Base-by-base conservation (phyloP, 1,284 basidiomycete species). In the Sporisorium scitamineum region DNA sequence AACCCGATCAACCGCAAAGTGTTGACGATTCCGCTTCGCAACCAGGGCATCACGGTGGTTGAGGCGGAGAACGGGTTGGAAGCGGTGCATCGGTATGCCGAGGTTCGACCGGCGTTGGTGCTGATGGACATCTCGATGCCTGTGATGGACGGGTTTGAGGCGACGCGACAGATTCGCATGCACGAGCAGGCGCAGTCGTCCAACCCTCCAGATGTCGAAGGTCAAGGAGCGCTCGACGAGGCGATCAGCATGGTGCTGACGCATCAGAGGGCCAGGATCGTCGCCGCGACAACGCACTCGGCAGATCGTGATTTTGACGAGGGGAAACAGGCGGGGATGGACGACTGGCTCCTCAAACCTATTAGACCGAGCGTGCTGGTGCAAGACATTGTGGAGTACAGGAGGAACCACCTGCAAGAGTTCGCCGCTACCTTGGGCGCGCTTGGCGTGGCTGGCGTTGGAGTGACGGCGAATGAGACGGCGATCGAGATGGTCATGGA, bases 81-180 rank as follows among this genome's bases (percentile, higher is more conserved):
- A 55, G 82, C 74, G 2, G 78, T 82, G 1, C 71, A 70, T n/a
- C 29, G 37, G 4, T 84, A 78, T 41, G 55, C 55, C 10, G 27
- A 52, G 18, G n/a, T 68, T 8, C 70, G 59, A 24, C 74, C 80
- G 2, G 41, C 56, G 29, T 61, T 82, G 8, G 71, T 80, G 3
- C 70, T 84, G n/a, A 78, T 84, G 59, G 82, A 84, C 60, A 81
- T 81, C 56, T 76, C 74, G 29, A 81, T 84, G 81, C 82, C 82
- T 20, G 26, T 72, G 51, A 78, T 82, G 74, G 74, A 80, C 55
- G 80, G 82, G 1, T 76, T 80, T 37, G 70, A 72, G 22, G 81
- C 82, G 16, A 68, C 69, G 26, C 47, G 58, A 26, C 72, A 68
- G 34, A 84, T 84, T 56, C 67, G 81, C 20, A 61, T 61, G 48